Base-by-base conservation (phyloP, 805 yeast species). In the Myxozyma sirexii region DNA sequence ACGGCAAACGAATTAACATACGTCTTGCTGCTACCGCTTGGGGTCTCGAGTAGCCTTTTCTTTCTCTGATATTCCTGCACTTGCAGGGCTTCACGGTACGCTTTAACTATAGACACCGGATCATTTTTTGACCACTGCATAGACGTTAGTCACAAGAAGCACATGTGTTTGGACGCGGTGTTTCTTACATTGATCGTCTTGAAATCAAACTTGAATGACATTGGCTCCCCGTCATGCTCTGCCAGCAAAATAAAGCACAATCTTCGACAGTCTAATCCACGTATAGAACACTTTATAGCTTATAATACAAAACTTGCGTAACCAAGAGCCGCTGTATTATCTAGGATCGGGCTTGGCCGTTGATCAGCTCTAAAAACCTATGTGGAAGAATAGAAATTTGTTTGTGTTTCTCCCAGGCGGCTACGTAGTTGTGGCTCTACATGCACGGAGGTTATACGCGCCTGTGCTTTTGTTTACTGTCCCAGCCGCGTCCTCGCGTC, bases 81-180 rank as follows among this genome's bases (percentile, higher is more conserved):
- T 23, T 58, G 44, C 49, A 70, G 54, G 12, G 71, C 72, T 50
- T 68, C 67, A 17, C 69, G 56, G 47, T 70, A 70, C 13, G 73
- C 72, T 21, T 60, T 61, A 13, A 70, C 65, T 15, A 70, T 62
- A 2, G 72, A 67, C 10, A 63, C 50, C 6, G 68, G 66, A 50
- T 70, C 70, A 41, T 57, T 51, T 10, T 63, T 45, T 29, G 61
- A 37, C 69, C 69, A 70, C 55, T 62, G 46, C n/a, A 4, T 38
- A 38, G n/a, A 4, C 42, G 21, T 38, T 38, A 38, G 42, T 10
- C 10, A 38, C 7, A 7, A 38, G 17, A n/a, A n/a, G 21, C n/a
- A 17, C 19, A 15, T 13, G 2, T n/a, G 19, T 17, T 2, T n/a
- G 19, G 13, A 51, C 35, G 26, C 17, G 7, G 29, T n/a, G 21